Base-by-base conservation (phyloP, 345 rosid species). In the Pugionium dolabratum region DNA sequence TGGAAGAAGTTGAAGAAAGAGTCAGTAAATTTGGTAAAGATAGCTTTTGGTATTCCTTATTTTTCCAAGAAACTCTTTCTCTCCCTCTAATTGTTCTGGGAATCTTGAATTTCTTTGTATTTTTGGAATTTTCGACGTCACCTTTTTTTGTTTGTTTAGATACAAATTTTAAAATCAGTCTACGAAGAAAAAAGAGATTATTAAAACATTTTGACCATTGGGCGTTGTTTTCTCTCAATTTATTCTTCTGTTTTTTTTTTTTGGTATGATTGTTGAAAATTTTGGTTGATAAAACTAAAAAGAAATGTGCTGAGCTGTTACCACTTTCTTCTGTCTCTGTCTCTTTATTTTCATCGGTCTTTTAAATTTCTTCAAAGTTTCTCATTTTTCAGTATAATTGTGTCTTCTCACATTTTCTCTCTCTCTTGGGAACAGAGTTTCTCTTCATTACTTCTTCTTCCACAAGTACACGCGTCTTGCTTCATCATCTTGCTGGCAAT, bases 231-330 rank as follows among this genome's bases (percentile, higher is more conserved):
- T 63, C 64, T 32, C 64, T 63, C 64, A 44, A 9, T 44, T 25
- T 54, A 53, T 62, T 70, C 73, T 67, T 58, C 64, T 57, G 64
- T 9, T 9, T 54, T 54, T 57, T 26, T 5, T 56, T 39, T 59
- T 62, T 68, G 35, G 65, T 68, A 67, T 57, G 18, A 57, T 57
- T 57, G 45, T 60, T 60, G 4, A 9, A 43, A 55, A 25, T 2
- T 29, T 25, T 4, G 26, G 30, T 3, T 1, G 50, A 62, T 4
- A 2, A 37, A 74, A 63, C 18, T 18, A 75, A 70, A 6, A 36
- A 61, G 33, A 70, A 80, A 82, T 89, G 85, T 83, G 97, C 72
- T 80, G 95, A 83, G 89, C 86, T 86, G 91, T 86, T 78, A 49
- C 60, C 84, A 69, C 72, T 58, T 67, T 47, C 58, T n/a, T 36